Base-by-base conservation (phyloP, 495 filamentous ascomycete genomes). In the Copromyces sp. region DNA sequence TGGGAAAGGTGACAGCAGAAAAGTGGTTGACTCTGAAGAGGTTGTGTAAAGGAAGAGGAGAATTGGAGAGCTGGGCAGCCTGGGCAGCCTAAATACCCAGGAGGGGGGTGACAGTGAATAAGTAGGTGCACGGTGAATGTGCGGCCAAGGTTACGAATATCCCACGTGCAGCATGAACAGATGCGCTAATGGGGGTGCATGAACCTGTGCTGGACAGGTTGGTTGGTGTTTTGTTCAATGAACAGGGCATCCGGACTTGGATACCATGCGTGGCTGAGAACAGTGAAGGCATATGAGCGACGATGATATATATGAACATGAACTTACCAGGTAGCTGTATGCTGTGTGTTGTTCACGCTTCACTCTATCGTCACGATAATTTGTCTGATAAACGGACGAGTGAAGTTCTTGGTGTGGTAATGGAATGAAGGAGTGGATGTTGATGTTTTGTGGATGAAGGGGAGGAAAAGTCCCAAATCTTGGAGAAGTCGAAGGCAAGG, bases 371-470 rank as follows among this genome's bases (percentile, higher is more conserved):
- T 44, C 1, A 20, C 1, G 44, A 4, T 45, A 17, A 47, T 24
- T 47, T 12, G n/a, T 47, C 2, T 5, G 9, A 0, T 47, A 2
- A 20, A 1, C 0, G 8, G 1, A 3, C 42, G 42, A 45, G 42
- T 8, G 17, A 45, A 1, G 8, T 45, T 3, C 0, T 8, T 45
- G 9, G 0, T 45, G 0, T 45, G 3, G 0, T 45, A 3, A 0
- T 45, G 3, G 17, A 45, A 20, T 1, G 9, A 47, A 11, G 44
- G 3, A 12, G n/a, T 12, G 5, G 44, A 44, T 47, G 3, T 17
- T 24, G 44, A 44, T 47, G 1, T 17, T 44, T 44, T 8, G 7
- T n/a, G 4, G 14, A 14, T 45, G 42, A 9, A 1, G 16, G 3
- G 42, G 17, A n/a, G 6, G 40, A 41, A 44, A 42, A 42, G 16